phyloP scores from a whole-genome alignment of 2,329 filamentous ascomycete species.

The Neofusicoccum umdonicola region DNA sequence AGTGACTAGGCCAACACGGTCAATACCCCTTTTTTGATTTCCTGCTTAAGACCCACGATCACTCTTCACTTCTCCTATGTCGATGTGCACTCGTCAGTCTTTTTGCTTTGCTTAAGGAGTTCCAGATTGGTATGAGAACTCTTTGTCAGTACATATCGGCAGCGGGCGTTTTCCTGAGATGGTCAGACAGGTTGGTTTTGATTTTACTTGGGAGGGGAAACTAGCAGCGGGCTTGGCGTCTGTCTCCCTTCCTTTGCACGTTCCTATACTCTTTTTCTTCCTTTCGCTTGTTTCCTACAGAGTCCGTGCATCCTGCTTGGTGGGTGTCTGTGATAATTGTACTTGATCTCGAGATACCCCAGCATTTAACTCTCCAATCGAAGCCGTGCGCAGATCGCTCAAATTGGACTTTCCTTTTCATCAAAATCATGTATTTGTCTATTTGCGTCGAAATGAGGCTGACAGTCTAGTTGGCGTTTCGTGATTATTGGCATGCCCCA shows the following conservation, averaged over 20 bases:
- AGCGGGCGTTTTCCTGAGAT: conserved; percentile 13
- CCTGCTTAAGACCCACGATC: conserved; percentile 4
- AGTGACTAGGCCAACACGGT: conserved; percentile 5
- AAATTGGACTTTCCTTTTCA: not conserved
- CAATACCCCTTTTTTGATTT: not conserved
- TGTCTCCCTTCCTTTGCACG: not conserved
- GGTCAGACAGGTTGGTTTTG: conserved; percentile 11
- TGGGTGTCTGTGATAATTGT: conserved; percentile 18
- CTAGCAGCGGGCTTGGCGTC: conserved; percentile 9
- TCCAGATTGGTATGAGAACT: not conserved
- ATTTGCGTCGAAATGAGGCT: not conserved
- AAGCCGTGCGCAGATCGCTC: conserved; percentile 10
- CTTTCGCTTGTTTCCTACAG: not conserved
- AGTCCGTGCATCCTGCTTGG: conserved; percentile 17
- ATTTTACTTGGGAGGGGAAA: not conserved
- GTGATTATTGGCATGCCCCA: not conserved
- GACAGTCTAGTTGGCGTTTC: not conserved
- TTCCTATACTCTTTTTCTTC: not conserved
- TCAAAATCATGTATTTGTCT: not conserved
- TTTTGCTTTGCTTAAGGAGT: conserved; percentile 9
- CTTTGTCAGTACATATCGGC: not conserved
- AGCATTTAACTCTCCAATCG: conserved; percentile 19
- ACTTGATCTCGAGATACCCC: conserved; percentile 19
- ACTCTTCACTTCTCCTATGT: conserved; percentile 8
- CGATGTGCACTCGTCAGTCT: conserved; percentile 10